phyloP scores from a whole-genome alignment of 1,284 basidiomycete species.

The Moniliophthora roreri region DNA sequence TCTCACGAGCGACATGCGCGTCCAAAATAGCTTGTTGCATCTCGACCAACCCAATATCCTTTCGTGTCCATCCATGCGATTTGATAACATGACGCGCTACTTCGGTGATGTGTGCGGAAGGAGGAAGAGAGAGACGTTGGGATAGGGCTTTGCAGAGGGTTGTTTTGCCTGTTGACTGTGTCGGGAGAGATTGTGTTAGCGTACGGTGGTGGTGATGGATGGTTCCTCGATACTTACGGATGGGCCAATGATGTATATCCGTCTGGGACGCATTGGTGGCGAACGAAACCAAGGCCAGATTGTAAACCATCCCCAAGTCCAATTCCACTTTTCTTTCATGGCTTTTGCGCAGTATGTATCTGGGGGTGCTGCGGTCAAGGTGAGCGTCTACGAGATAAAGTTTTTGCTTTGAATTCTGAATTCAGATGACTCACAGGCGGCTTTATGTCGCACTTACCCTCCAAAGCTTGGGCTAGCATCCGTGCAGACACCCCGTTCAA shows the following conservation, averaged over 20 bases:
- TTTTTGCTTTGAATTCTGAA: too few relatives aligned
- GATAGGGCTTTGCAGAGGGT: conserved; percentile 57
- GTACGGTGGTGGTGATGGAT: not conserved
- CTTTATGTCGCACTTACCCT: too few relatives aligned
- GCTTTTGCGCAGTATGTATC: too few relatives aligned
- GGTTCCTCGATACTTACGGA: not conserved
- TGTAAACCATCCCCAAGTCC: too few relatives aligned
- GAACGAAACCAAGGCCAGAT: too few relatives aligned
- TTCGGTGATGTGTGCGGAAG: conserved; percentile 47
- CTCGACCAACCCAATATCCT: conserved; percentile 45
- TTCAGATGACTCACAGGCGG: too few relatives aligned
- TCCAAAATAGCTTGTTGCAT: conserved; percentile 64
- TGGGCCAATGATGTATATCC: not conserved
- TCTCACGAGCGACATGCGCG: conserved; percentile 50
- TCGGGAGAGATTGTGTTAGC: not conserved
- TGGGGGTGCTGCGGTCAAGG: too few relatives aligned
- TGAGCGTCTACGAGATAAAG: too few relatives aligned
- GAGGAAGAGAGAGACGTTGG: conserved; percentile 34
- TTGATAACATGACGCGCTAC: conserved; percentile 60
- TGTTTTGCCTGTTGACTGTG: conserved; percentile 65
- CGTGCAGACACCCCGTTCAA: too few relatives aligned
- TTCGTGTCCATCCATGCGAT: conserved; percentile 47
- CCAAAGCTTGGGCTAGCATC: too few relatives aligned
- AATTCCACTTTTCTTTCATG: too few relatives aligned
- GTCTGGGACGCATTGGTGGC: not conserved